Conservation (phyloP, 164 flowering plant genomes). For the Annona cherimola region DNA sequence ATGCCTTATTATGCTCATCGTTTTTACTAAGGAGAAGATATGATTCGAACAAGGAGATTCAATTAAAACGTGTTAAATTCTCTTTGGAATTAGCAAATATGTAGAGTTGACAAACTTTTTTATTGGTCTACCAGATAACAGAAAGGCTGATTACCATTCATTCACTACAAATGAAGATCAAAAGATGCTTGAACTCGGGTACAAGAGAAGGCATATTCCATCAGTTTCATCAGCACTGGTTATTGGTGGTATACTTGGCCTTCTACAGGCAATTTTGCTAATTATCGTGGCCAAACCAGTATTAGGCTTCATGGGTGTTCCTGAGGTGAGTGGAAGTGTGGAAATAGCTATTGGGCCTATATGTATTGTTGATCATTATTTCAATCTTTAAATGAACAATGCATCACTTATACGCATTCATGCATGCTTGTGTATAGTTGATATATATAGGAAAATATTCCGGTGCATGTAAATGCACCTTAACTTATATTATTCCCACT, state of each 20-base stretch:
- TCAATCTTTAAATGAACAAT: background rate
- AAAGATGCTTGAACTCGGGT: constrained; percentile 13
- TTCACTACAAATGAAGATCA: constrained; percentile 13
- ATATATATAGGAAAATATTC: no score
- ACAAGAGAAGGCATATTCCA: constrained; percentile 40
- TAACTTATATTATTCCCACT: no score
- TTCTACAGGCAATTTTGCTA: constrained; percentile 52
- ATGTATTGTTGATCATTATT: background rate
- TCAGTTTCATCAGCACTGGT: constrained; percentile 66
- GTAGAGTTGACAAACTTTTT: background rate
- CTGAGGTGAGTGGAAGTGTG: constrained; percentile 46
- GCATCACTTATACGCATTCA: background rate
- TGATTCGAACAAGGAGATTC: background rate
- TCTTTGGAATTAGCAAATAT: background rate
- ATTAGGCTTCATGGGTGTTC: constrained; percentile 56
- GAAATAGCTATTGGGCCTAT: background rate
- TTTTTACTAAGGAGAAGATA: background rate
- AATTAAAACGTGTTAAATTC: background rate
- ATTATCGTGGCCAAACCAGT: constrained; percentile 44
- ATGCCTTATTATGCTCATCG: constrained; percentile 1
- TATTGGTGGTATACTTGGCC: constrained; percentile 53
- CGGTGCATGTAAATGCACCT: no score
- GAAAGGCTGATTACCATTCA: constrained; percentile 7
- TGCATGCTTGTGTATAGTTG: no score
- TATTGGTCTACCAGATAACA: constrained; percentile 27